A percentile compares a stretch with the other conserved stretches of the same genome.
Evolutionary conservation across 2,329 filamentous ascomycete genomes (phyloP).

Genomic region (Scedosporium dehoogii): DNA sequence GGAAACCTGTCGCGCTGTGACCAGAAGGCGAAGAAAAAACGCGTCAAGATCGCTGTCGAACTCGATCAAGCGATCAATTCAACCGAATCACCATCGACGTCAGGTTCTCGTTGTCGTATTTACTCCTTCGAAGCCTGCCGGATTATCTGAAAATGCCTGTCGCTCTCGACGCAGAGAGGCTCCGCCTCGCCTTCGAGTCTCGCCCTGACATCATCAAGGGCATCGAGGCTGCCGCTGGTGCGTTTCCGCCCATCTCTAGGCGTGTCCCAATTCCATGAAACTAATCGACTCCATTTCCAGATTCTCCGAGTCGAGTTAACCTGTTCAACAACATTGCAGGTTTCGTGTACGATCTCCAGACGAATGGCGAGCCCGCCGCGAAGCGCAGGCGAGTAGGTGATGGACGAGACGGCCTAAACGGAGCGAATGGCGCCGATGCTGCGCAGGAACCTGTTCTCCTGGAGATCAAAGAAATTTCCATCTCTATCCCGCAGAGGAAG

Average conservation of each 20-base stretch:
- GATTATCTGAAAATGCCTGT: constrained; percentile 24
- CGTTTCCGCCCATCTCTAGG: constrained; percentile 8
- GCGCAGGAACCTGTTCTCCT: constrained; percentile 43
- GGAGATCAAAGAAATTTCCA: constrained; percentile 55
- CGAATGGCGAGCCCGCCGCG: constrained; percentile 32
- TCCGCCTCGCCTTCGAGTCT: constrained; percentile 42
- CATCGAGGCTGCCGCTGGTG: constrained; percentile 45
- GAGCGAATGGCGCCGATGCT: constrained; percentile 23
- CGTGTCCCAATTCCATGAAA: not conserved
- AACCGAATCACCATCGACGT: not conserved
- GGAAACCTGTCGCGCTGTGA: not conserved
- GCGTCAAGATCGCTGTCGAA: not conserved
- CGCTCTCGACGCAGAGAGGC: constrained; percentile 37
- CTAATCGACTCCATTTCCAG: constrained; percentile 19
- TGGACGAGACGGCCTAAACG: constrained; percentile 15
- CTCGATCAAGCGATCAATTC: not conserved
- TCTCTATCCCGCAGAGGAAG: constrained; percentile 58
- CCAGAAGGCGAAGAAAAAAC: not conserved
- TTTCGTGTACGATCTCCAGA: constrained; percentile 35
- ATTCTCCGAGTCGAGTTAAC: constrained; percentile 36
- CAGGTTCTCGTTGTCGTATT: not conserved
- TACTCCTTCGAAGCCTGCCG: not conserved
- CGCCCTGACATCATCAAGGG: constrained; percentile 45
- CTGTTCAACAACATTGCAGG: constrained; percentile 48
- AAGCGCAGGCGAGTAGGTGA: constrained; percentile 45